These are phyloP conservation scores for Dichomitus squalens DNA, from an alignment of 1,284 basidiomycete genomes.

Conservation along the genomic window DNA sequence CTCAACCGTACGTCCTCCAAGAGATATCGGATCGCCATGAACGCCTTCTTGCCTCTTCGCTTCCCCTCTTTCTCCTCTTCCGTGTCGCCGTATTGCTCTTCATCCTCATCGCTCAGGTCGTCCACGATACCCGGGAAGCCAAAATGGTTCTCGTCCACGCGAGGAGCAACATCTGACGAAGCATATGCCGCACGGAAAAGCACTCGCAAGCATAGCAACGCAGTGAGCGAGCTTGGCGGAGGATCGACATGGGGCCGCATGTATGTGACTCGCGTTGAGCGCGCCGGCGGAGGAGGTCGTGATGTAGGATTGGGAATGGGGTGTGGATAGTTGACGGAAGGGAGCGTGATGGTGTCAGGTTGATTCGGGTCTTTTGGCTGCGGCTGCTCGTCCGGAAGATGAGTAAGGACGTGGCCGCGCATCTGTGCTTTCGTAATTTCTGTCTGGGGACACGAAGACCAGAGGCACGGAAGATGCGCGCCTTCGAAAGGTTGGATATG, in stretches of 20 bases:
- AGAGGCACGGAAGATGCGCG: slow-evolving; percentile 56
- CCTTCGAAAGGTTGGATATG: slow-evolving; percentile 52
- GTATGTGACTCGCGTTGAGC: slow-evolving; percentile 57
- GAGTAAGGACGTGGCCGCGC: slow-evolving; percentile 70
- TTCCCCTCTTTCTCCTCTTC: slow-evolving; percentile 66
- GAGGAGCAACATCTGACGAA: slow-evolving; percentile 66
- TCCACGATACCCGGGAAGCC: slow-evolving; percentile 78
- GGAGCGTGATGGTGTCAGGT: slow-evolving; percentile 66
- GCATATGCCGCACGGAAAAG: slow-evolving; percentile 77
- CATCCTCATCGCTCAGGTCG: slow-evolving; percentile 58
- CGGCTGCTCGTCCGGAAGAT: slow-evolving; percentile 60
- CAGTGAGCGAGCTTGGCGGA: slow-evolving; percentile 71
- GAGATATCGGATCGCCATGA: slow-evolving; percentile 58
- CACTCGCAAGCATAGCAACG: slow-evolving; percentile 73
- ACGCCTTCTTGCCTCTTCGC: slow-evolving; percentile 67
- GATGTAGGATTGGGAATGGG: slow-evolving; percentile 62
- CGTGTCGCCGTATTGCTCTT: slow-evolving; percentile 35
- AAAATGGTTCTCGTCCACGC: slow-evolving; percentile 77
- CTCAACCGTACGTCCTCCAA: slow-evolving; percentile 68
- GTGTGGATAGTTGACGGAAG: slow-evolving; percentile 52
- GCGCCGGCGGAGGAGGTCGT: slow-evolving; percentile 65
- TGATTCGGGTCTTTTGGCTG: slow-evolving; percentile 62
- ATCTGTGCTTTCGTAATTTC: slow-evolving; percentile 51
- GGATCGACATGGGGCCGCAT: slow-evolving; percentile 61
- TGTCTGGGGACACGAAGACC: slow-evolving; percentile 61